Base-by-base conservation (phyloP, 2,329 filamentous ascomycete genomes). In the Arthrobotrys pseudoclavata region DNA sequence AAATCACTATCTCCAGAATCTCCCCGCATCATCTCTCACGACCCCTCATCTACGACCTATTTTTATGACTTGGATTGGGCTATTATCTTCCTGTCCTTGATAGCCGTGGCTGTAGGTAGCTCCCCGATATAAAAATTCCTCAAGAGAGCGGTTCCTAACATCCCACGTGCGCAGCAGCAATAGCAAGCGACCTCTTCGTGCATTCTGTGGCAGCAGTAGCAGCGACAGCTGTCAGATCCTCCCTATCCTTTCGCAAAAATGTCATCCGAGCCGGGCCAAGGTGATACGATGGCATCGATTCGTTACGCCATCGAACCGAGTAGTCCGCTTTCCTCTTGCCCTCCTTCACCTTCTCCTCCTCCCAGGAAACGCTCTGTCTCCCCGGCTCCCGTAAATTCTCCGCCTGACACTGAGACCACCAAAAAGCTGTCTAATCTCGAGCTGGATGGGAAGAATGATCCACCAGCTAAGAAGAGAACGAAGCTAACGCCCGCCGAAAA, bases 401-500 rank as follows among this genome's bases (percentile, higher is more conserved):
- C 71, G 15, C 74, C 67, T 4, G 74, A 70, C 48, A 71, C 67
- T 1, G 74, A 77, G 29, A 48, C 74, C 3, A 71, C 74, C 12
- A 66, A 42, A 31, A 77, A 70, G 52, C 66, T 77, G 40, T 77
- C 74, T 1, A 77, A 50, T 42, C 74, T 77, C 13, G 74, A 67
- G 3, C 53, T 77, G 20, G 48, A 67, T 50, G 60, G 67, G n/a
- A 61, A 45, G n/a, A 47, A 45, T 40, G 67, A 77, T 42, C 31
- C 42, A 10, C 72, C 57, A 20, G 66, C 74, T 5, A 77, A 77
- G 52, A 77, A 77, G 20, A 26, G 74, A 7, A 18, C 61, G 0
- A 77, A 77, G 34, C 45, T 77, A 18, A 77, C 66, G 10, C 50
- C 74, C n/a, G 67, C 82, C 10, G 82, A 82, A 47, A 82, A 82